Conservation (phyloP, 495 filamentous ascomycete genomes). For the Neurospora tetraspora region DNA sequence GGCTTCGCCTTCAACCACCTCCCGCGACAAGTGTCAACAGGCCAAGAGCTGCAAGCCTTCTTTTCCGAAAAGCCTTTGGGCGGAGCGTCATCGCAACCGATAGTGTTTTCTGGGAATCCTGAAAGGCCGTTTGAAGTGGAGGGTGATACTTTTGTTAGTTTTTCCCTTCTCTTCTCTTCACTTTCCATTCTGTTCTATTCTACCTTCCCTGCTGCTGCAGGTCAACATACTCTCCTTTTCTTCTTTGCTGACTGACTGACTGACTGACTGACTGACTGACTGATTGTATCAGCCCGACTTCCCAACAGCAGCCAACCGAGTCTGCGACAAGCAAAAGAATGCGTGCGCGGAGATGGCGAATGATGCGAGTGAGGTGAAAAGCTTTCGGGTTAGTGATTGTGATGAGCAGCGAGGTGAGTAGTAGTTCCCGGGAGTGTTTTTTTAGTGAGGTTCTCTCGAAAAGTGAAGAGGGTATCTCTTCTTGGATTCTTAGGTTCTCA, state of each 20-base stretch:
- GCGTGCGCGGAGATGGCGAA: conserved; percentile 27
- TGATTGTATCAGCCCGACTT: conserved; percentile 24
- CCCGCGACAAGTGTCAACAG: conserved; percentile 8
- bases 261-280: no score
- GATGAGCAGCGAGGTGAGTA: conserved; percentile 28
- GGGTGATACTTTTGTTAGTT: conserved; percentile 38
- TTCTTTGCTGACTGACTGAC: no score
- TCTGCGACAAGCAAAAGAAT: conserved; percentile 35
- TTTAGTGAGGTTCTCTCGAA: neutral
- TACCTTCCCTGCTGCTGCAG: no score
- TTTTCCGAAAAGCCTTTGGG: conserved; percentile 7
- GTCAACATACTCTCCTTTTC: no score
- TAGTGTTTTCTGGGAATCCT: conserved; percentile 26
- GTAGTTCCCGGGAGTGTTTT: neutral
- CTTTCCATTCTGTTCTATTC: no score
- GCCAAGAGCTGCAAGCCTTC: conserved; percentile 19
- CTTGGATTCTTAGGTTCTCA: neutral
- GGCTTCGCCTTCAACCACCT: conserved; percentile 9
- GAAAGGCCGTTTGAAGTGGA: conserved; percentile 35
- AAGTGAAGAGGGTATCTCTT: neutral
- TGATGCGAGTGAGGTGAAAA: conserved; percentile 2
- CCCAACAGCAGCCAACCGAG: conserved; percentile 25
- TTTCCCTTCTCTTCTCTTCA: no score
- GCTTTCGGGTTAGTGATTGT: conserved; percentile 25
- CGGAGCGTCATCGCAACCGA: conserved; percentile 15